Percentiles rank a stretch among this genome's conserved stretches.
Evolutionary conservation across 371 early-diverging fungal genomes (phyloP).

Genomic region (Lichtheimia hyalospora): DNA sequence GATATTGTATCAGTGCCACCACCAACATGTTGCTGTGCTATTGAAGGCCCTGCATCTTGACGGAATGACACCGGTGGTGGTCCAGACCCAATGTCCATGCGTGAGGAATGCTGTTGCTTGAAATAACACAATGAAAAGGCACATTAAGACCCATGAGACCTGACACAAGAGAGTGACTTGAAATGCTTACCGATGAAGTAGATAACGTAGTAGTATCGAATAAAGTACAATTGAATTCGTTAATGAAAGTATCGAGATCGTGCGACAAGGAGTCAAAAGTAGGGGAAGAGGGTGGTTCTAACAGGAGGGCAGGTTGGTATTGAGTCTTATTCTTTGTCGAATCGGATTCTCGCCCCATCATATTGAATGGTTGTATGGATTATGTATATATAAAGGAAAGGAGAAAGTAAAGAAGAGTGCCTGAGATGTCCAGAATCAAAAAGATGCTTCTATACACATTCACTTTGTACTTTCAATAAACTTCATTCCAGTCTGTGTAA

Average conservation of each 20-base stretch:
- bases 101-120: not conserved
- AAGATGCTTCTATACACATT: not conserved
- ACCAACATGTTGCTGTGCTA: conserved; percentile 2
- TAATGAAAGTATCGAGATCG: conserved; percentile 37
- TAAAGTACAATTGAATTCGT: conserved; percentile 16
- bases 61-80: not conserved
- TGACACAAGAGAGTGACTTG: not conserved
- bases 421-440: not conserved
- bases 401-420: conserved; percentile 8
- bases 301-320: not conserved
- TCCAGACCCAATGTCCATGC: not conserved
- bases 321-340: not conserved
- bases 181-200: not conserved
- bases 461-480: not conserved
- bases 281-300: conserved; percentile 16
- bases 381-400: conserved; percentile 3
- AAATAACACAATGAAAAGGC: not conserved
- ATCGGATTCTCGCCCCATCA: too few species aligned
- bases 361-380: too few species aligned
- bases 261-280: conserved; percentile 35
- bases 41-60: not conserved
- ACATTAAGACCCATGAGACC: not conserved
- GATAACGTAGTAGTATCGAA: too few species aligned
- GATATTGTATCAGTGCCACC: conserved; percentile 7
- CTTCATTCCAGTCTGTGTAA: not conserved